A percentile compares a stretch with the other conserved stretches of the same genome.
Conservation (phyloP, 225 moss, liverwort and hornwort genomes). For the Asterella californica region DNA sequence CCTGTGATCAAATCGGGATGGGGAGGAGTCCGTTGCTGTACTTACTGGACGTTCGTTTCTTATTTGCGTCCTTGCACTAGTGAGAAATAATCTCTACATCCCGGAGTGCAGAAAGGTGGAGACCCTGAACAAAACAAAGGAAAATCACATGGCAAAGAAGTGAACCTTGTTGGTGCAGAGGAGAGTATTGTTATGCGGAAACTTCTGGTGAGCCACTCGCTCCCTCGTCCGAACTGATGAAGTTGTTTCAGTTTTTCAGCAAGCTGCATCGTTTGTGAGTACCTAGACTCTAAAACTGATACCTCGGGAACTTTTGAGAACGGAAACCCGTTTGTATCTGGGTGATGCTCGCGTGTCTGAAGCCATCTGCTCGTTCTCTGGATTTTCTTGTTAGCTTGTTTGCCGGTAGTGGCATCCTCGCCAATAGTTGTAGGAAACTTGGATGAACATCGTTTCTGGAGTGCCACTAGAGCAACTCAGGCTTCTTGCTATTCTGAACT, state of each 20-base stretch:
- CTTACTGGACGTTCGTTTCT: slow-evolving; percentile 12
- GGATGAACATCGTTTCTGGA: not conserved
- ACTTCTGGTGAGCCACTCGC: slow-evolving; percentile 55
- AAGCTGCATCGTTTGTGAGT: not conserved
- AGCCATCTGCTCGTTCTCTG: not conserved
- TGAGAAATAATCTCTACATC: slow-evolving; percentile 15
- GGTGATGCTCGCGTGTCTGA: not conserved
- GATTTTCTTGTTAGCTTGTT: not conserved
- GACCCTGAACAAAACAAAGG: slow-evolving; percentile 7
- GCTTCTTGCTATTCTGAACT: too few species aligned
- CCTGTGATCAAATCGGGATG: not conserved
- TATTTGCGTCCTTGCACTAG: slow-evolving; percentile 14
- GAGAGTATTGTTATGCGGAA: slow-evolving; percentile 91
- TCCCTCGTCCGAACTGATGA: not conserved
- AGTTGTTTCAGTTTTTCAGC: not conserved
- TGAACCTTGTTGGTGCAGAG: slow-evolving; percentile 50
- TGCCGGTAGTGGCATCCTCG: not conserved
- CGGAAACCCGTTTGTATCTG: too few species aligned
- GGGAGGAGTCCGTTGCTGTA: not conserved
- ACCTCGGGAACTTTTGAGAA: too few species aligned
- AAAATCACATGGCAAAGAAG: slow-evolving; percentile 23
- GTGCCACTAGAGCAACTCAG: too few species aligned
- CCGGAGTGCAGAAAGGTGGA: slow-evolving; percentile 27
- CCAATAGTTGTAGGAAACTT: not conserved
- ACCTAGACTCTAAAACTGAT: not conserved